Conservation (phyloP, 1,284 basidiomycete species). For the Kalmanozyma brasiliensis region DNA sequence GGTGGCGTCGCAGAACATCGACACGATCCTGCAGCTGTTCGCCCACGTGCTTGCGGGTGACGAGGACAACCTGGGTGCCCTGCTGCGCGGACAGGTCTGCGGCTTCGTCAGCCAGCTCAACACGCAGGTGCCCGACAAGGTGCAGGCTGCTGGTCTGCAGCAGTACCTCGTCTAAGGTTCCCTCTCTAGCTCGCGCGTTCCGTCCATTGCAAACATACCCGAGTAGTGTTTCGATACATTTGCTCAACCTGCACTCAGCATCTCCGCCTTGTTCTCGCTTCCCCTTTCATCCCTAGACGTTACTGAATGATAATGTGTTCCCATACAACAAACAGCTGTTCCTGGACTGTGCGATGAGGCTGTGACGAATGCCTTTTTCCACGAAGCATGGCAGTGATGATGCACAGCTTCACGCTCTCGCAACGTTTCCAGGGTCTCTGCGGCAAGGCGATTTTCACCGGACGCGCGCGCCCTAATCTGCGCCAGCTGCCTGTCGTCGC, state of each 20-base stretch:
- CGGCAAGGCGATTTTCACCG: no score
- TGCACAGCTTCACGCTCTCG: no score
- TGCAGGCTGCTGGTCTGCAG: constrained; percentile 78
- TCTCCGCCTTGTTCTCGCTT: constrained; percentile 4
- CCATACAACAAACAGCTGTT: no score
- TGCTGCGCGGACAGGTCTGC: constrained; percentile 70
- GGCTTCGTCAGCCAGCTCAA: constrained; percentile 81
- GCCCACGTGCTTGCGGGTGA: constrained; percentile 77
- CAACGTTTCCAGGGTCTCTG: no score
- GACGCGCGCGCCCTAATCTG: no score
- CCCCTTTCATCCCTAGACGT: constrained; percentile 17
- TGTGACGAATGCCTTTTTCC: no score
- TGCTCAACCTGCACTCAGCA: constrained; percentile 35
- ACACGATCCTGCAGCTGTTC: constrained; percentile 84
- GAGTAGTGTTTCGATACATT: constrained; percentile 49
- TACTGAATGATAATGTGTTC: constrained; percentile 28
- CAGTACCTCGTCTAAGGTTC: constrained; percentile 63
- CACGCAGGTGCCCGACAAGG: constrained; percentile 77
- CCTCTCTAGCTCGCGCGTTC: constrained; percentile 4
- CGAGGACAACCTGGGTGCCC: constrained; percentile 60
- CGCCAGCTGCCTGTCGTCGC: no score
- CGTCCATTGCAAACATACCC: constrained; percentile 42
- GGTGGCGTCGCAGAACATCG: constrained; percentile 78
- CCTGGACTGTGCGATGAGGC: no score
- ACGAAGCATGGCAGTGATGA: no score